Evolutionary conservation across 306 rosid species (phyloP).

Genomic region (Medicago truncatula): DNA sequence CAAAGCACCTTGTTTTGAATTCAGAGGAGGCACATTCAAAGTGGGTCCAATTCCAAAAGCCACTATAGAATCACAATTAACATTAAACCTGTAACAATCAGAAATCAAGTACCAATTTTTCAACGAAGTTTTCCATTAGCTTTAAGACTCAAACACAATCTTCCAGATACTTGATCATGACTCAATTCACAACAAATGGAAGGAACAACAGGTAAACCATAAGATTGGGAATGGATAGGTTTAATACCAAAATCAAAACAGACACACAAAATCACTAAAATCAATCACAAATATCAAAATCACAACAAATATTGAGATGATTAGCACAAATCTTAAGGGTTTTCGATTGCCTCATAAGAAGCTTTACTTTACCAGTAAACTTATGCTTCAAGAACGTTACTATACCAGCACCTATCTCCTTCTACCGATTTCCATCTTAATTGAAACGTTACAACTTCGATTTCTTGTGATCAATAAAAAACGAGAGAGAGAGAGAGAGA

Average conservation of each 20-base stretch:
- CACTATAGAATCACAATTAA: slow-evolving; percentile 73
- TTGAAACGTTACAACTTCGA: slow-evolving; percentile 93
- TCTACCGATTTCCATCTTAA: slow-evolving; percentile 94
- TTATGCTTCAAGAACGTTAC: slow-evolving; percentile 88
- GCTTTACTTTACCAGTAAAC: slow-evolving; percentile 75
- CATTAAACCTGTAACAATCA: slow-evolving; percentile 69
- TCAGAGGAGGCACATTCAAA: slow-evolving; percentile 57
- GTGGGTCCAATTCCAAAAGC: slow-evolving; percentile 59
- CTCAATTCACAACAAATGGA: slow-evolving; percentile 77
- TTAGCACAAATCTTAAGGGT: slow-evolving; percentile 99
- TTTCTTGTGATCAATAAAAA: slow-evolving; percentile 54
- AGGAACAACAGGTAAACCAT: slow-evolving; percentile 66
- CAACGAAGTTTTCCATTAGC: slow-evolving; percentile 78
- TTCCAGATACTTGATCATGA: slow-evolving; percentile 74
- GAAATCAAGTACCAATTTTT: slow-evolving; percentile 94
- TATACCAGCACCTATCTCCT: slow-evolving; percentile 93
- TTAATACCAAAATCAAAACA: no score
- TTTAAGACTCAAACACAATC: slow-evolving; percentile 61
- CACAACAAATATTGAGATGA: no score
- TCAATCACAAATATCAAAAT: no score
- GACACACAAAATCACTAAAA: no score
- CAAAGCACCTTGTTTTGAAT: slow-evolving; percentile 60
- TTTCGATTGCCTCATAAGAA: slow-evolving; percentile 96
- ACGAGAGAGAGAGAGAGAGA: no score
- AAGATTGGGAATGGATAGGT: no score